These are phyloP conservation scores for Daldinia eschscholtzii DNA, from an alignment of 2,329 filamentous ascomycete genomes.

Conservation along the genomic window DNA sequence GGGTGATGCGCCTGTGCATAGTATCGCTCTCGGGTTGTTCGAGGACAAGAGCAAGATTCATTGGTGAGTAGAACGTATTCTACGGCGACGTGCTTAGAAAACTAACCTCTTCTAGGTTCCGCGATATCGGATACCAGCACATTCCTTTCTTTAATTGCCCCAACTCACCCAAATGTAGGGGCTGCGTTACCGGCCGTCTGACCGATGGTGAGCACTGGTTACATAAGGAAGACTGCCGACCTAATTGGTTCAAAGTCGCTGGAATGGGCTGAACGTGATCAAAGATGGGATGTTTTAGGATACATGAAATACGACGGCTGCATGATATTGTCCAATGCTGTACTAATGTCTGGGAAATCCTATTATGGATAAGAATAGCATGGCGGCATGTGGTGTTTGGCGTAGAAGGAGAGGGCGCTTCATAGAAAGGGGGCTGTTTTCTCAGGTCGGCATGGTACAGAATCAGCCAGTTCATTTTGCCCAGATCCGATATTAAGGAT, in stretches of 20 bases:
- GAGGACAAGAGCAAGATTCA: slow-evolving; percentile 92
- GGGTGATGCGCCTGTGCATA: slow-evolving; percentile 98
- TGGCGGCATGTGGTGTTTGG: slow-evolving; percentile 45
- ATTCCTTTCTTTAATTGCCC: slow-evolving; percentile 99
- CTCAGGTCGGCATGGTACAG: slow-evolving; percentile 26
- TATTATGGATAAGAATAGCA: slow-evolving; percentile 45
- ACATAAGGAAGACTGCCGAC: slow-evolving; percentile 90
- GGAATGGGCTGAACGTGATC: slow-evolving; percentile 74
- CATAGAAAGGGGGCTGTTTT: slow-evolving; percentile 41
- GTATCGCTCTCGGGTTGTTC: slow-evolving; percentile 90
- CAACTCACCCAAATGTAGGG: slow-evolving; percentile 92
- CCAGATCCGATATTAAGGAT: slow-evolving; percentile 32
- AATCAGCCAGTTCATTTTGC: slow-evolving; percentile 26
- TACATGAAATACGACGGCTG: slow-evolving; percentile 37
- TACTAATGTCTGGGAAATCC: slow-evolving; percentile 46
- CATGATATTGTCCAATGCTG: slow-evolving; percentile 44
- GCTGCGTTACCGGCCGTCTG: slow-evolving; percentile 87
- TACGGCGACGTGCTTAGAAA: slow-evolving; percentile 14
- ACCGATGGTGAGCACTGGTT: slow-evolving; percentile 90
- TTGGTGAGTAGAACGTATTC: slow-evolving; percentile 71
- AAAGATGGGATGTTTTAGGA: slow-evolving; percentile 15
- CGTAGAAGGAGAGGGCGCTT: slow-evolving; percentile 37
- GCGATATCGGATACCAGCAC: slow-evolving; percentile 98
- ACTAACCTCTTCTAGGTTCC: slow-evolving; percentile 77
- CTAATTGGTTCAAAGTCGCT: slow-evolving; percentile 97